phyloP scores from a whole-genome alignment of 225 moss, liverwort and hornwort genomes.

The Antitrichia curtipendula region DNA sequence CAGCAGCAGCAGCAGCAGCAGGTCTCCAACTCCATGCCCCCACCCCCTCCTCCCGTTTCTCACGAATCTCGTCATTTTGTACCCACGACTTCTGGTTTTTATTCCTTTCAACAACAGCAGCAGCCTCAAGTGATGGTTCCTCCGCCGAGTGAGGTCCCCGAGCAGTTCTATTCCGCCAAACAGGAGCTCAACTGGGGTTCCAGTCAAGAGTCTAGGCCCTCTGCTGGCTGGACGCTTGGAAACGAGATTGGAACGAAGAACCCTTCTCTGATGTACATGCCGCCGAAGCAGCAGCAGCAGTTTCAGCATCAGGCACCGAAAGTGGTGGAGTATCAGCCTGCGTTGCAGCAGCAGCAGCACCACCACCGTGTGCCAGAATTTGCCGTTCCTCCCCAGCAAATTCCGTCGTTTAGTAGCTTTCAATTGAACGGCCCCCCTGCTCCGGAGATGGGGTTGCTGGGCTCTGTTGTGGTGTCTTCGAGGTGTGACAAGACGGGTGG shows the following conservation, averaged over 20 bases:
- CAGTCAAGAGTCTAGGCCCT: background rate
- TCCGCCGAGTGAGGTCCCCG: background rate
- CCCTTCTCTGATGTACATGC: slow-evolving; percentile 12
- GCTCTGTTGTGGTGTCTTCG: slow-evolving; percentile 15
- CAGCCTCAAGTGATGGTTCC: slow-evolving; percentile 2
- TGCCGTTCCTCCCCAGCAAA: background rate
- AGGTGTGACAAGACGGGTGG: slow-evolving; percentile 31
- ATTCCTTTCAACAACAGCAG: slow-evolving; percentile 13
- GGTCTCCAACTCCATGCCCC: slow-evolving; percentile 4
- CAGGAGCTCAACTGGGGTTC: slow-evolving; percentile 22
- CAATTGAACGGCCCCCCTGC: slow-evolving; percentile 12
- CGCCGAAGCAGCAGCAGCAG: background rate
- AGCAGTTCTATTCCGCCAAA: slow-evolving; percentile 9
- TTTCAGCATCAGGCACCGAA: slow-evolving; percentile 12
- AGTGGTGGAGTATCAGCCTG: slow-evolving; percentile 9
- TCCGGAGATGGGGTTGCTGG: slow-evolving; percentile 3
- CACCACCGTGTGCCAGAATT: slow-evolving; percentile 7
- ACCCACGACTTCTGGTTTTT: background rate
- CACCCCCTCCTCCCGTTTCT: slow-evolving; percentile 1
- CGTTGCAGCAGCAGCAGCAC: background rate
- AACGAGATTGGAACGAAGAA: background rate
- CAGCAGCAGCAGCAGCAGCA: slow-evolving; percentile 21
- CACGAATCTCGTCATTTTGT: slow-evolving; percentile 12
- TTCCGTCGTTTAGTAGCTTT: background rate
- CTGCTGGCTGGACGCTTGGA: background rate